Evolutionary conservation across 2,329 filamentous ascomycete species (phyloP).

Genomic region (Aspergillus novofumigatus): DNA sequence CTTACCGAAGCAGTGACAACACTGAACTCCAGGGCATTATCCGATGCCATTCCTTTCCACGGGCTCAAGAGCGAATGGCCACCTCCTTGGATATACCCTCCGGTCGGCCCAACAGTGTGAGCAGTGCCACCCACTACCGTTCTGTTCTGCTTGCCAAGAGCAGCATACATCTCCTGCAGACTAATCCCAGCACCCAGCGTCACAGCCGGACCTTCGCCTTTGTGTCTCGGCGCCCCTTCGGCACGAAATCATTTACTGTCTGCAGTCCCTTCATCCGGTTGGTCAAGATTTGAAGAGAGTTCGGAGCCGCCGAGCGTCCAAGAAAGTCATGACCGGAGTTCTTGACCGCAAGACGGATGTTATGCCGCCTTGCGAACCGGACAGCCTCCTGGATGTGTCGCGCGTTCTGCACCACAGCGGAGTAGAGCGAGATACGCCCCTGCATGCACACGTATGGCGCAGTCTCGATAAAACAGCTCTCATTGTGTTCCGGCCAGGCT

Average conservation of each 20-base stretch:
- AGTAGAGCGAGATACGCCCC: constrained; percentile 36
- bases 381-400: constrained; percentile 37
- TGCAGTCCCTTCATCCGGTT: constrained; percentile 10
- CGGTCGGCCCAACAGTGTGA: constrained; percentile 18
- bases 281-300: constrained; percentile 27
- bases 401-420: constrained; percentile 28
- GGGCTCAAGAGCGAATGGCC: constrained; percentile 44
- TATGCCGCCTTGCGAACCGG: constrained; percentile 29
- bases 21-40: constrained; percentile 48
- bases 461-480: constrained; percentile 35
- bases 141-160: neutral
- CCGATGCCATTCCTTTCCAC: constrained; percentile 48
- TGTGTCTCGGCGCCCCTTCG: neutral
- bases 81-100: constrained; percentile 39
- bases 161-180: constrained; percentile 5
- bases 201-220: neutral
- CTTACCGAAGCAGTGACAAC: constrained; percentile 43
- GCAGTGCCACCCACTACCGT: constrained; percentile 7
- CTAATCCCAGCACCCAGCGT: constrained; percentile 9
- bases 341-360: constrained; percentile 24
- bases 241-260: constrained; percentile 5
- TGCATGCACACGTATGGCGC: constrained; percentile 26
- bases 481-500: constrained; percentile 31
- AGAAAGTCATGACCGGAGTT: constrained; percentile 29
- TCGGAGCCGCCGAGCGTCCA: constrained; percentile 26